Evolutionary conservation across 805 yeast species (phyloP), one percentile per base, ranked within the genome.

Genomic region (Grigorovia yakushimaensis): DNA sequence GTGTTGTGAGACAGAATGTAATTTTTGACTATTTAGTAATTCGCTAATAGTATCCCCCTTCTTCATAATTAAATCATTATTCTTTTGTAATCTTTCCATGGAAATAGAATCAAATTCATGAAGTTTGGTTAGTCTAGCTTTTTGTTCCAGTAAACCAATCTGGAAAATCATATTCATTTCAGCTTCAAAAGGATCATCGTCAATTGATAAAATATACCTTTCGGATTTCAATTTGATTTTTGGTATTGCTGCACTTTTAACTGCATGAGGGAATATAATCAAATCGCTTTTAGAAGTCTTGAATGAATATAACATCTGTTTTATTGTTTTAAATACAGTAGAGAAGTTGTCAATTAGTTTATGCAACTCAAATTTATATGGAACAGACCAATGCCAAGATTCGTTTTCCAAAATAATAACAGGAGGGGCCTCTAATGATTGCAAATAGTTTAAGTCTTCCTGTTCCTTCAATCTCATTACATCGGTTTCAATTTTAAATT

Each of bases 151-250:
- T 19, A 66, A 44, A 1, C 95, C 95, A 10, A 83, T 70, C 54
- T 82, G 81, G 56, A 74, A 80, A 23, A 82, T 77, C 57, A 77
- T 69, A 20, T 78, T 74, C 42, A 89, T 66, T 55, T 86, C 81
- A 7, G 80, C 71, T 63, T 91, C 98, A 61, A 89, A 88, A 7
- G 95, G 91, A 64, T 91, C 97, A 62, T 86, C 95, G 47, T 86
- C 95, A 52, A 88, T 71, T 21, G 82, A 73, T 37, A 88, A 66
- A 4, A 82, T 70, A 51, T 86, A 71, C 39, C 76, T 69, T 5
- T 70, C 70, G 0, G 94, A 70, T 39, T 68, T 73, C 36, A 88
- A 54, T 20, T 74, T 72, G 2, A 87, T 65, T 19, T 66, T 68
- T 13, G 89, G 89, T 7, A 91, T 68, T 0, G 77, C 73, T 0